phyloP scores from a whole-genome alignment of 176 grass and related monocot genomes.

The Areca catechu region DNA sequence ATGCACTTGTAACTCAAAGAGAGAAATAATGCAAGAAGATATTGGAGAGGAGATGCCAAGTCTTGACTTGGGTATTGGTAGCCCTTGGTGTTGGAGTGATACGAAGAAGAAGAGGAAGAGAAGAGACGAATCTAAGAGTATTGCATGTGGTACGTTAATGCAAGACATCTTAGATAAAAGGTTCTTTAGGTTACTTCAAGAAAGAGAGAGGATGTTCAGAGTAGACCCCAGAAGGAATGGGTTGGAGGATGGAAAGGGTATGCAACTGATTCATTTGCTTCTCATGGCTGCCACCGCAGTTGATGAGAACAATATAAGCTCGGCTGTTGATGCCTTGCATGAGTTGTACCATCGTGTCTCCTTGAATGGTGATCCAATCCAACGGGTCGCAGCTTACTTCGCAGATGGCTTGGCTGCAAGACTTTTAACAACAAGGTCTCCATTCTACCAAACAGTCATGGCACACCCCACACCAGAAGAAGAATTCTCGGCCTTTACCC shows the following conservation, averaged over 20 bases:
- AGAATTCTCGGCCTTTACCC: conserved; percentile 53
- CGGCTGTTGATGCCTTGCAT: conserved; percentile 28
- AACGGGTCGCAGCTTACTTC: conserved; percentile 55
- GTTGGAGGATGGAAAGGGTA: neutral
- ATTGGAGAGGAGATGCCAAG: conserved; percentile 35
- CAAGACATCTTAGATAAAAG: conserved; percentile 6
- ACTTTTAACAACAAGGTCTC: conserved; percentile 6
- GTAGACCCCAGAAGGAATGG: neutral
- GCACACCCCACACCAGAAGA: conserved; percentile 8
- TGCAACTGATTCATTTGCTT: conserved; percentile 41
- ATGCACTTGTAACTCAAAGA: neutral
- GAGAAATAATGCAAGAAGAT: conserved; percentile 20
- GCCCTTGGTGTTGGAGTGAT: neutral
- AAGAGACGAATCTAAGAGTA: conserved; percentile 1
- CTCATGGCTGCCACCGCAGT: conserved; percentile 31
- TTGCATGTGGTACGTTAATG: neutral
- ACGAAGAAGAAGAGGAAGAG: conserved; percentile 6
- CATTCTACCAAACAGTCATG: neutral
- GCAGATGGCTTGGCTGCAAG: conserved; percentile 43
- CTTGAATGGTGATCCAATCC: conserved; percentile 35
- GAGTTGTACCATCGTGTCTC: conserved; percentile 46
- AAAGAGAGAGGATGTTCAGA: conserved; percentile 31
- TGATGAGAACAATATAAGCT: conserved; percentile 20
- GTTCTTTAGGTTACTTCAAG: conserved; percentile 28
- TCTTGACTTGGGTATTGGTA: conserved; percentile 36